Base-by-base conservation (phyloP, 768 basidiomycete species). In the Rhodotorula diobovata region DNA sequence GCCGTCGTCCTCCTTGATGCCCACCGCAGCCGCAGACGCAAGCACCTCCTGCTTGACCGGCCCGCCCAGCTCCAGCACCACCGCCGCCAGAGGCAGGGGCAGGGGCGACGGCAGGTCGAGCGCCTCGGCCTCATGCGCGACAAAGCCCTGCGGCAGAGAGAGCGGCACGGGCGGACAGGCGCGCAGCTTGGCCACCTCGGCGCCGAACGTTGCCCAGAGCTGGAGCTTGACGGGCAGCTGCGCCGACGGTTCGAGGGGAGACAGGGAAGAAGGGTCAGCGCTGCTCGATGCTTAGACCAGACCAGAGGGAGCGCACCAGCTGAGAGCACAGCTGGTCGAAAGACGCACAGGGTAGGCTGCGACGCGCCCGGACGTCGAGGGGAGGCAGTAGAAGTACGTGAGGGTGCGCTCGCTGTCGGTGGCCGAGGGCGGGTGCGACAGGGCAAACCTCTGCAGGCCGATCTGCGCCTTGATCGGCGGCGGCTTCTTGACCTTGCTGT, bases 331-430 rank as follows among this genome's bases (percentile, higher is more conserved):
- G 10, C 45, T 41, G 9, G 32, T 10, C 14, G 35, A 30, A 6
- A 30, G 28, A 53, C 61, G 32, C 12, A 65, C 68, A 1, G 64
- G 69, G 30, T 70, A 70, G 0, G 51, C 53, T 0, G 65, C 69
- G 4, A 70, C 69, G 3, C 69, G 63, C 8, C 63, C 69, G 1
- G 69, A 70, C 11, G 63, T 66, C 20, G 69, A 70, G 11, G 69
- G 69, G 0, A 70, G 34, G 25, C 63, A 65, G 63, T 61, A 68
- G 28, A 73, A 61, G 28, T 41, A 30, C 14, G 60, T 39, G 18
- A 15, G 28, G 35, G 14, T 7, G 4, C 48, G 9, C 30, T 28
- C n/a, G 1, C 8, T 5, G 10, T 14, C 23, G 32, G 16, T 9
- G 50, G 43, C 1, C 15, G 58, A 18, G 2, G 48, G 41, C 35